These are phyloP conservation scores for Leavenworthia alabamica DNA, from an alignment of 345 rosid genomes.

Conservation along the genomic window DNA sequence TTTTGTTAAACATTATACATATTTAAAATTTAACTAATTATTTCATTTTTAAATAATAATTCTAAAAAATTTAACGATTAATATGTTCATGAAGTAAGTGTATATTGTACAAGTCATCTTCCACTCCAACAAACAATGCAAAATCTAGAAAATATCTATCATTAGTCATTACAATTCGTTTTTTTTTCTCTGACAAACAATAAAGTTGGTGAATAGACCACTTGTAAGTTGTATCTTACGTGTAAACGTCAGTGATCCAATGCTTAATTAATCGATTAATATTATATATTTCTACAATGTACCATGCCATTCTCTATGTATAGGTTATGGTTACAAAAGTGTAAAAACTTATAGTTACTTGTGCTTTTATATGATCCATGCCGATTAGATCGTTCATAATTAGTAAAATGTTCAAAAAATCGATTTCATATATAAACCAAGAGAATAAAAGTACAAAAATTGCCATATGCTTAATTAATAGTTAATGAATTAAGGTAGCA, in stretches of 20 bases:
- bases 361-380: background rate
- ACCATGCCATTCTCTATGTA: background rate
- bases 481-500: background rate
- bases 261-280: background rate
- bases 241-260: background rate
- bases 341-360: background rate
- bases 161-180: background rate
- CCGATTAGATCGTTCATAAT: background rate
- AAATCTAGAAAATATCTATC: background rate
- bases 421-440: background rate
- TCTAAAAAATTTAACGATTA: too few species aligned
- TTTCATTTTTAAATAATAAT: too few species aligned
- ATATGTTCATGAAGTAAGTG: too few species aligned
- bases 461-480: background rate
- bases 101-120: background rate
- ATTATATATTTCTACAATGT: background rate
- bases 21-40: too few species aligned
- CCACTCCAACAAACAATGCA: constrained; percentile 14
- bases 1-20: too few species aligned
- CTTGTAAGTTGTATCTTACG: background rate
- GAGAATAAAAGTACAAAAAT: constrained; percentile 1
- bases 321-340: background rate
- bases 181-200: background rate
- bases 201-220: background rate
- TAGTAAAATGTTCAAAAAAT: background rate